These are phyloP conservation scores for sweet orange (Citrus sinensis) DNA, from an alignment of 345 rosid genomes.

Conservation along the genomic window DNA sequence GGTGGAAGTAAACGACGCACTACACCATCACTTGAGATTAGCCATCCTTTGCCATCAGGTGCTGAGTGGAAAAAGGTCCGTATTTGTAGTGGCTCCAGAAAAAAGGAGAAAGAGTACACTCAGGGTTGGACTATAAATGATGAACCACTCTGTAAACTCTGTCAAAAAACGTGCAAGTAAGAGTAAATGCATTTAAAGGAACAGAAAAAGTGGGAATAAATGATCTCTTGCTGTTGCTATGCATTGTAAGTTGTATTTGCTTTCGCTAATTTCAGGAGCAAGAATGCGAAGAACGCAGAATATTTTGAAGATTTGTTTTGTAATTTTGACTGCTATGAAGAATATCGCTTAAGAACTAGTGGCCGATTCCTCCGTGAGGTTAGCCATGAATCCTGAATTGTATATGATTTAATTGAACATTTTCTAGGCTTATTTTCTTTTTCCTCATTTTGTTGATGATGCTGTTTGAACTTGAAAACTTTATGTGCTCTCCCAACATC, in stretches of 20 bases:
- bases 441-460: neutral
- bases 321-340: slow-evolving; percentile 76
- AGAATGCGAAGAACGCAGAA: slow-evolving; percentile 70
- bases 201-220: slow-evolving; percentile 18
- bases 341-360: slow-evolving; percentile 84
- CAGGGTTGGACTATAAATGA: slow-evolving; percentile 72
- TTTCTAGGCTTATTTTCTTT: neutral
- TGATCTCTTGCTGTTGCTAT: slow-evolving; percentile 14
- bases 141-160: slow-evolving; percentile 95
- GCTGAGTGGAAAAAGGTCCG: slow-evolving; percentile 73
- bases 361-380: slow-evolving; percentile 80
- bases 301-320: slow-evolving; percentile 97
- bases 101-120: slow-evolving; percentile 69
- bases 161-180: slow-evolving; percentile 81
- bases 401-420: neutral
- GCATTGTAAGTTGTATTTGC: neutral
- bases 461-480: neutral
- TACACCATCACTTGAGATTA: slow-evolving; percentile 68
- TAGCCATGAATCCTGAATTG: slow-evolving; percentile 5
- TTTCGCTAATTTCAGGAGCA: slow-evolving; percentile 48
- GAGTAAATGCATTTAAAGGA: too few relatives aligned
- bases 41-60: slow-evolving; percentile 64
- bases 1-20: slow-evolving; percentile 84
- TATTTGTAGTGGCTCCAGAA: slow-evolving; percentile 44
- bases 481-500: neutral